Base-by-base conservation (phyloP, 73 alveolate genomes). In the Symbiodinium natans region DNA sequence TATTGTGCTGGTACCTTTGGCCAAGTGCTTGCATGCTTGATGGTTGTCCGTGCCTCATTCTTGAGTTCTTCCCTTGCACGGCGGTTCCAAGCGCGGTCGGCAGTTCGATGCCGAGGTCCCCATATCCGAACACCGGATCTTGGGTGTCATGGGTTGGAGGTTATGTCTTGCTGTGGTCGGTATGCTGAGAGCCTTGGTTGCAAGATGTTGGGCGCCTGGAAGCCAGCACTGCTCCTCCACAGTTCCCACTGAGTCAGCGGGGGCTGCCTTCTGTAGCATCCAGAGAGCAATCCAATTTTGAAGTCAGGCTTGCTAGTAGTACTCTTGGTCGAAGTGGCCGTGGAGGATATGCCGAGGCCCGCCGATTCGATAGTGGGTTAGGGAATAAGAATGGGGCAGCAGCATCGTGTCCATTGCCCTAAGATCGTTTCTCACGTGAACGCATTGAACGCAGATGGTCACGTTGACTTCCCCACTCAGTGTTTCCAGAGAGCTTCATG, bases 111-210 rank as follows among this genome's bases (percentile, higher is more conserved):
- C 41, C 33, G 31, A 88, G 96, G 96, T 90, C 54, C 96, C 96
- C 15, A 71, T 90, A 31, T 90, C 96, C 0, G 96, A 90, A 56
- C 96, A 90, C 38, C 25, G 77, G 10, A 90, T 90, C 77, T 40
- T 90, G 77, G 96, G 96, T 6, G 34, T 90, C 31, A 90, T 90
- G 96, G 96, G 96, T 75, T 90, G 96, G 96, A 71, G 96, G 34
- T 21, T 82, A 42, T 84, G 88, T 13, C 52, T 90, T 34, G 96
- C 87, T 15, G 88, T 71, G n/a, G 96, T 90, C 9, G 96, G 96
- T 15, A 68, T 63, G 11, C 96, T 90, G 11, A 63, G 80, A 63
- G 38, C 11, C 80, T 63, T 63, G 80, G 80, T 29, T n/a, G 80
- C 71, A 52, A 56, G 86, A 2, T 11, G 68, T 83, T 48, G 23